These are phyloP conservation scores for Eucalyptus dawsonii DNA, from an alignment of 345 rosid genomes.

Conservation along the genomic window DNA sequence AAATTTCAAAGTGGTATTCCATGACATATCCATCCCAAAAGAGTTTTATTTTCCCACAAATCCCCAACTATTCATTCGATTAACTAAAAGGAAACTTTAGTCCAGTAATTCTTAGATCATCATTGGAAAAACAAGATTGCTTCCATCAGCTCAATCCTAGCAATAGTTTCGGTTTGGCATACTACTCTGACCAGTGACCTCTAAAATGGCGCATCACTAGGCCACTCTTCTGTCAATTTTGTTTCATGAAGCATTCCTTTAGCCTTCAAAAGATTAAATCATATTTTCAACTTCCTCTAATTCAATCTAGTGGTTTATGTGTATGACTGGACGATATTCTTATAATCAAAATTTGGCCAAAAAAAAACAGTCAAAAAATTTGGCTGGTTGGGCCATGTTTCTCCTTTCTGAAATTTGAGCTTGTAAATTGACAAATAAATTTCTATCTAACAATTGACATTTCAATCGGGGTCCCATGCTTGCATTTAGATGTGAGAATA, in stretches of 20 bases:
- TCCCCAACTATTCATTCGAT: background rate
- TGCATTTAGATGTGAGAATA: background rate
- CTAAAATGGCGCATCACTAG: background rate
- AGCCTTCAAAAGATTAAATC: background rate
- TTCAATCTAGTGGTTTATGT: background rate
- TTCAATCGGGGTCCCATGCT: background rate
- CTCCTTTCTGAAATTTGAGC: background rate
- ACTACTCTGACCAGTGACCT: background rate
- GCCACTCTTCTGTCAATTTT: background rate
- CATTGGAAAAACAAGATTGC: background rate
- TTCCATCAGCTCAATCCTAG: background rate
- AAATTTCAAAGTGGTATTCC: background rate
- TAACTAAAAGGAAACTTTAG: background rate
- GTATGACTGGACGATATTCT: background rate
- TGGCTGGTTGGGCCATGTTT: background rate
- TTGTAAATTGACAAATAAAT: background rate
- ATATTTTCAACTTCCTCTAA: background rate
- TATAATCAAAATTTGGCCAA: background rate
- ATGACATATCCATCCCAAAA: background rate
- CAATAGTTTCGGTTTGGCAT: background rate
- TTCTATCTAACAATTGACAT: background rate
- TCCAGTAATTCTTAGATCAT: background rate
- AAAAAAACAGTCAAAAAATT: no score
- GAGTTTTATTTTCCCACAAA: background rate
- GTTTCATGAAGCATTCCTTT: background rate